Conservation (phyloP, 352 stramenopile genomes). For the Globisporangium spinosum region DNA sequence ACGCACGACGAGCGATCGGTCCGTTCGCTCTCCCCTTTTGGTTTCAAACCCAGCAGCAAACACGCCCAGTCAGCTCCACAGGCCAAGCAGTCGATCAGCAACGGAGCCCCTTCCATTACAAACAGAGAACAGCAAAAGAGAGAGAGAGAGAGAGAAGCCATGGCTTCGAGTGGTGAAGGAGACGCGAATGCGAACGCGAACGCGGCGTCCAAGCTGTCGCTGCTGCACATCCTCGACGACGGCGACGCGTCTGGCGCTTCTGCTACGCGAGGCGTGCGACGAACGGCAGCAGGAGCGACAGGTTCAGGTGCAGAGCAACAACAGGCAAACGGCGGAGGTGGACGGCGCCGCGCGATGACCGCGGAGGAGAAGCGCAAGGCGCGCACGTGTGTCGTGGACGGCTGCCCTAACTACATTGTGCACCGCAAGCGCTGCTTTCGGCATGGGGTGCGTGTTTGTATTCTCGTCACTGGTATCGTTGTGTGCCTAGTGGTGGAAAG, state of each 20-base stretch:
- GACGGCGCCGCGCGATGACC: too few relatives aligned
- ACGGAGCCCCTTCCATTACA: too few relatives aligned
- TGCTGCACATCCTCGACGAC: not conserved
- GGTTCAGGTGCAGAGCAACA: not conserved
- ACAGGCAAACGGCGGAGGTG: not conserved
- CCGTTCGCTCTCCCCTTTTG: too few relatives aligned
- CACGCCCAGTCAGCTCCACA: too few relatives aligned
- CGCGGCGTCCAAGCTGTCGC: not conserved
- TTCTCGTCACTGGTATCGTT: too few relatives aligned
- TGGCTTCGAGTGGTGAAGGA: too few relatives aligned
- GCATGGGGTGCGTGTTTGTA: conserved; percentile 20
- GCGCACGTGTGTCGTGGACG: conserved; percentile 32
- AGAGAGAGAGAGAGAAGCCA: too few relatives aligned
- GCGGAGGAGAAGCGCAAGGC: conserved; percentile 33
- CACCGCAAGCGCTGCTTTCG: conserved; percentile 42
- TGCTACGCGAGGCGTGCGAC: not conserved
- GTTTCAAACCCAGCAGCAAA: too few relatives aligned
- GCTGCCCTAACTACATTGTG: conserved; percentile 46
- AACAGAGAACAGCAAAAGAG: too few relatives aligned
- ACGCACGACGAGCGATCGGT: too few relatives aligned
- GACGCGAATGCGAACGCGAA: too few relatives aligned
- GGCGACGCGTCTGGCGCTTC: not conserved
- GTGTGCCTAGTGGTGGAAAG: not conserved
- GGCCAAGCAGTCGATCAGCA: too few relatives aligned
- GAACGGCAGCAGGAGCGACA: not conserved